phyloP scores from a whole-genome alignment of 495 filamentous ascomycete species.

The Tuber borchii region DNA sequence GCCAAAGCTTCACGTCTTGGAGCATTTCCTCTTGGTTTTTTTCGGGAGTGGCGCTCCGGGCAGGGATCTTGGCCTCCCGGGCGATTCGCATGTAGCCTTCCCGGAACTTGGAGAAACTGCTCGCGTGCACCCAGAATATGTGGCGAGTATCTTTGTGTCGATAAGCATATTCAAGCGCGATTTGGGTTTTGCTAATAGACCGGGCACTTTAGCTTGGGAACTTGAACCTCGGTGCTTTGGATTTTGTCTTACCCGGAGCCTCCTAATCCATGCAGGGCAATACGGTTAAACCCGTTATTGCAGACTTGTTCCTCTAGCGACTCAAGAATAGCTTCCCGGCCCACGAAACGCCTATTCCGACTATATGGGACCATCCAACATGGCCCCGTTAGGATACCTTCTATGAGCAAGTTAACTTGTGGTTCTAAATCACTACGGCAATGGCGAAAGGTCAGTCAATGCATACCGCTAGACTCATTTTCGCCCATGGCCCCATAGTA shows the following conservation, averaged over 20 bases:
- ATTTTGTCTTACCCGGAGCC: constrained; percentile 17
- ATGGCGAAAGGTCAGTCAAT: neutral
- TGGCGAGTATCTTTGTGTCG: neutral
- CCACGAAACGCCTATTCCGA: constrained; percentile 12
- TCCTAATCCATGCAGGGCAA: constrained; percentile 16
- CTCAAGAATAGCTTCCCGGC: constrained; percentile 10
- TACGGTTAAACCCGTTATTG: neutral
- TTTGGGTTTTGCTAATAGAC: constrained; percentile 17
- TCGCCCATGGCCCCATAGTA: neutral
- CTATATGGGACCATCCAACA: constrained; percentile 15
- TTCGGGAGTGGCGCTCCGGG: neutral
- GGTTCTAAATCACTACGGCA: neutral
- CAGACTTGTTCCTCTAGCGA: constrained; percentile 9
- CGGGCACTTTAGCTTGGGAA: neutral
- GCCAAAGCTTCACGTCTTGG: constrained; percentile 19
- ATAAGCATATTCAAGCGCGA: constrained; percentile 20
- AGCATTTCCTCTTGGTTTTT: constrained; percentile 6
- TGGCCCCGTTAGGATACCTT: neutral
- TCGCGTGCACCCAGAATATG: constrained; percentile 16
- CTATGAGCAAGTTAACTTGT: neutral
- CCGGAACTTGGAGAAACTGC: constrained; percentile 6
- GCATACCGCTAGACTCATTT: neutral
- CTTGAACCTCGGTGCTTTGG: neutral
- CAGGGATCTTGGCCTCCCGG: neutral
- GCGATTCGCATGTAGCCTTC: constrained; percentile 9